Conservation (phyloP, 331 rosid species). For the Saraca asoca region DNA sequence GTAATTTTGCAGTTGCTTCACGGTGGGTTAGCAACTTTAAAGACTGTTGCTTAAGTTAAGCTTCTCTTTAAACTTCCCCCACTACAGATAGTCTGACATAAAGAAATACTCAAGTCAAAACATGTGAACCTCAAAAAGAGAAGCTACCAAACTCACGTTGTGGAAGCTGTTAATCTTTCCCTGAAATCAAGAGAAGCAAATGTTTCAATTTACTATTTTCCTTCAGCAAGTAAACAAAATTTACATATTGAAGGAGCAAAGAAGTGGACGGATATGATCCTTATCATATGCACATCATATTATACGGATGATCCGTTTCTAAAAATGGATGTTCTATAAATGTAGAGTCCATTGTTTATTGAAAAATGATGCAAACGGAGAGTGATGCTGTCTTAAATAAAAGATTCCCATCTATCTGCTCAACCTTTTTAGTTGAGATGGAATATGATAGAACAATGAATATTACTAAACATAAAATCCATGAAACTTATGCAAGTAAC, state of each 20-base stretch:
- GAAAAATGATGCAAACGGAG: background rate
- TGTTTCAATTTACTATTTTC: background rate
- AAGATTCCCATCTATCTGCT: background rate
- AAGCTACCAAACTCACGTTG: background rate
- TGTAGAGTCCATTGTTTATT: too few relatives aligned
- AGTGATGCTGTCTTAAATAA: too few relatives aligned
- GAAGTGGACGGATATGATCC: background rate
- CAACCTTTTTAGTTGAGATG: background rate
- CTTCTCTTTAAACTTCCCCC: too few relatives aligned
- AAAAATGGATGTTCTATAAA: too few relatives aligned
- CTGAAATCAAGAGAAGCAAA: constrained; percentile 8
- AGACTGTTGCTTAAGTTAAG: too few relatives aligned
- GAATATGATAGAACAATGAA: background rate
- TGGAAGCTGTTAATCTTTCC: constrained; percentile 16
- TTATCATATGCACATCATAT: too few relatives aligned
- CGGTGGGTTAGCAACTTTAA: too few relatives aligned
- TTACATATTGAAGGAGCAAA: background rate
- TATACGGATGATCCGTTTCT: too few relatives aligned
- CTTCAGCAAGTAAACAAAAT: background rate
- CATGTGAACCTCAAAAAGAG: background rate
- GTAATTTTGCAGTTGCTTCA: too few relatives aligned
- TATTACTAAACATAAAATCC: background rate
- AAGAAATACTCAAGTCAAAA: background rate
- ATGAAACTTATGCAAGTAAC: background rate
- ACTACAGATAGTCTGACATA: too few relatives aligned